A percentile compares a stretch with the other conserved stretches of the same genome.
phyloP scores from a whole-genome alignment of 352 stramenopile species.

The Phytophthora pini region DNA sequence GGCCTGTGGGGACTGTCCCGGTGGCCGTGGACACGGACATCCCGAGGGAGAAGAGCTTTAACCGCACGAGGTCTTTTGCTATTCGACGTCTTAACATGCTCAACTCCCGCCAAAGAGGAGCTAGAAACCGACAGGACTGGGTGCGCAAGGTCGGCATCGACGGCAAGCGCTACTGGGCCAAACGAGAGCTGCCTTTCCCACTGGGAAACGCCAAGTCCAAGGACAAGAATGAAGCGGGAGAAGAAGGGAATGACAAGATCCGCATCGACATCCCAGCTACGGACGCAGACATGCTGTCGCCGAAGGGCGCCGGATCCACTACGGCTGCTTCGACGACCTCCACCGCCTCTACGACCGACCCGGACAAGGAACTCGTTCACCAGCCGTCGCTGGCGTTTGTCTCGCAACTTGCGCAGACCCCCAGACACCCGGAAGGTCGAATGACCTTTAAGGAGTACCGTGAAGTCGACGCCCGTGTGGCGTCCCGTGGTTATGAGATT shows the following conservation, averaged over 20 bases:
- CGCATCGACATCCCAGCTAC: conserved; percentile 52
- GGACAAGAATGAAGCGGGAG: conserved; percentile 14
- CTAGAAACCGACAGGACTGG: conserved; percentile 85
- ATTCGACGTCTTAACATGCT: conserved; percentile 91
- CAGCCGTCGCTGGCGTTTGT: conserved; percentile 88
- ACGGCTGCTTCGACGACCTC: conserved; percentile 25
- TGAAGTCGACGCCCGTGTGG: conserved; percentile 86
- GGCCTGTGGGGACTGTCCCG: conserved; percentile 33
- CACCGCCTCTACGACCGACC: conserved; percentile 17
- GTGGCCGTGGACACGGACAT: conserved; percentile 55
- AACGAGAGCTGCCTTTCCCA: conserved; percentile 67
- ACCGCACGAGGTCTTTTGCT: conserved; percentile 86
- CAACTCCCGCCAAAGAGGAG: conserved; percentile 79
- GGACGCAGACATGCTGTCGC: conserved; percentile 55
- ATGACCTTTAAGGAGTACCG: conserved; percentile 92
- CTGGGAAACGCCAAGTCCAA: conserved; percentile 45
- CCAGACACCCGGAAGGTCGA: conserved; percentile 77
- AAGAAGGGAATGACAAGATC: conserved; percentile 24
- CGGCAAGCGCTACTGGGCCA: conserved; percentile 86
- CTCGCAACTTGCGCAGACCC: conserved; percentile 84
- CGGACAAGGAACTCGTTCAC: conserved; percentile 75
- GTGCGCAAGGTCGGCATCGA: conserved; percentile 83
- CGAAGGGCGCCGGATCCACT: conserved; percentile 23
- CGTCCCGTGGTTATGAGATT: conserved; percentile 88
- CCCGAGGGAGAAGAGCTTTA: conserved; percentile 71